These are phyloP conservation scores for Hypholoma sublateritium DNA, from an alignment of 768 basidiomycete species.

Conservation along the genomic window DNA sequence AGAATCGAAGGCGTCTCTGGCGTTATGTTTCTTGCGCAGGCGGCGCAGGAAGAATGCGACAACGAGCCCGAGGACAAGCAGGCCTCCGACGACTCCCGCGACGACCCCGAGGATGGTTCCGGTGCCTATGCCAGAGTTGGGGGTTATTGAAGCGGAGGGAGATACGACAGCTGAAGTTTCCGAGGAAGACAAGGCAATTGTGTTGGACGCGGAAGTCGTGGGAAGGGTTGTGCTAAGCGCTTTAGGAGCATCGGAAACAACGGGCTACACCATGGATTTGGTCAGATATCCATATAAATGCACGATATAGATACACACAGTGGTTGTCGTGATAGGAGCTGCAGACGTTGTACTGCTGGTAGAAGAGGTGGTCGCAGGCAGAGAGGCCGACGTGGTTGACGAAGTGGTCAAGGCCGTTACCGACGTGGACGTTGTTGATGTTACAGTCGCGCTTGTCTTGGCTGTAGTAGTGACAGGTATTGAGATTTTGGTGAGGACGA, in stretches of 20 bases:
- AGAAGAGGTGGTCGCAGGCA: neutral
- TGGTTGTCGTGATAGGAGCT: neutral
- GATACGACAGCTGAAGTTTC: neutral
- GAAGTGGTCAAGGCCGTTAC: neutral
- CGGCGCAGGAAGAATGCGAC: slow-evolving; percentile 34
- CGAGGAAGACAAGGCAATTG: neutral
- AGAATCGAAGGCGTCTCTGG: slow-evolving; percentile 44
- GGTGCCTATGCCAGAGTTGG: slow-evolving; percentile 15
- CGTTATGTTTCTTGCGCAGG: slow-evolving; percentile 30
- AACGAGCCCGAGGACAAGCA: slow-evolving; percentile 18
- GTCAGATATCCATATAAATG: too few relatives aligned
- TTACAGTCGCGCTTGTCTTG: neutral
- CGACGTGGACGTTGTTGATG: neutral
- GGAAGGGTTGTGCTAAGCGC: neutral
- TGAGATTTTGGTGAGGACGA: too few relatives aligned
- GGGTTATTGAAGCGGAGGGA: neutral
- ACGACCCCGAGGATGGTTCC: slow-evolving; percentile 27
- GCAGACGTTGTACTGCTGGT: neutral
- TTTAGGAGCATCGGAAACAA: neutral
- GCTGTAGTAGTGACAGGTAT: neutral
- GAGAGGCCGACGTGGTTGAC: neutral
- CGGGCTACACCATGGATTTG: neutral
- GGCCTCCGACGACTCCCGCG: slow-evolving; percentile 23
- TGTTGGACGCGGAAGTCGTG: neutral
- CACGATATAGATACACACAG: neutral